A percentile compares a stretch with the other conserved stretches of the same genome.
These are phyloP conservation scores for Botrytis byssoidea DNA, from an alignment of 2,329 filamentous ascomycete genomes.

Conservation along the genomic window DNA sequence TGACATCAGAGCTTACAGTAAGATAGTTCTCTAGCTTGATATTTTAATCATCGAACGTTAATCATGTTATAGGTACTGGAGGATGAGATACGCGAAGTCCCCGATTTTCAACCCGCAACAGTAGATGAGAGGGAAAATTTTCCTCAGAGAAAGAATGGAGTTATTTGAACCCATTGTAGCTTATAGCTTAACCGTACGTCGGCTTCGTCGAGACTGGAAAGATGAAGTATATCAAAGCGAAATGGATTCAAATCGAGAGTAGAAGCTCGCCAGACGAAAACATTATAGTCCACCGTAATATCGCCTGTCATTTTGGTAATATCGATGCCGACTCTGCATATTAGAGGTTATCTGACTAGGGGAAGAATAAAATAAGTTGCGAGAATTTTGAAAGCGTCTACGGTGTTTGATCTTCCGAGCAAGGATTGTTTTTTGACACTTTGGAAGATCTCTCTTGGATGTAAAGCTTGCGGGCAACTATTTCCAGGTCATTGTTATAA, in stretches of 20 bases:
- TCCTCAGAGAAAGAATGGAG: neutral
- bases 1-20: neutral
- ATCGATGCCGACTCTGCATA: neutral
- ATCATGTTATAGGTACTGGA: neutral
- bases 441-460: neutral
- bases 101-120: neutral
- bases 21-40: neutral
- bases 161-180: neutral
- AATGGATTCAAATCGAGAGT: neutral
- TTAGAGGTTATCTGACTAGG: too few relatives aligned
- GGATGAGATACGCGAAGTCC: neutral
- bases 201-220: too few relatives aligned
- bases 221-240: neutral
- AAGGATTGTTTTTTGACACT: neutral
- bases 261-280: neutral
- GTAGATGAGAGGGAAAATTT: rapidly evolving
- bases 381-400: neutral
- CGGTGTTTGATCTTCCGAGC: neutral
- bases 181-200: neutral
- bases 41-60: neutral
- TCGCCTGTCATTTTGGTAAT: too few relatives aligned
- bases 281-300: too few relatives aligned
- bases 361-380: too few relatives aligned
- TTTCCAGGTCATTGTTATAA: neutral
- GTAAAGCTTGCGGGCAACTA: neutral